Evolutionary conservation across 2,329 filamentous ascomycete genomes (phyloP).

Genomic region (Venturia effusa): DNA sequence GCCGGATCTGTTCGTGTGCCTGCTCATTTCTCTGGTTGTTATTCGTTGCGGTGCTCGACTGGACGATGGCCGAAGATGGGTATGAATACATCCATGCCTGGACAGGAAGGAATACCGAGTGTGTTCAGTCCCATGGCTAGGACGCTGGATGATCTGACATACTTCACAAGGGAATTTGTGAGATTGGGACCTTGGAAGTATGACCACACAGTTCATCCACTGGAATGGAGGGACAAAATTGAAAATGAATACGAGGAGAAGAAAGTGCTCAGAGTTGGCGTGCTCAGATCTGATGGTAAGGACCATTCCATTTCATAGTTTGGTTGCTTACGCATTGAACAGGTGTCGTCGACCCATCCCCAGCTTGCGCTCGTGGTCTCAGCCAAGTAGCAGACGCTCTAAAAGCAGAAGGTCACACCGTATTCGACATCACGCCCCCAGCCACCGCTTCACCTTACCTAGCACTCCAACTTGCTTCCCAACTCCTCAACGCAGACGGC

Average conservation of each 20-base stretch:
- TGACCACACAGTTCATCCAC: constrained; percentile 73
- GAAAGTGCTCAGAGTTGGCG: constrained; percentile 54
- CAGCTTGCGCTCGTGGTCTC: constrained; percentile 70
- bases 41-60: constrained; percentile 75
- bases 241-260: constrained; percentile 52
- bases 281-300: constrained; percentile 61
- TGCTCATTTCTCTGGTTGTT: constrained; percentile 83
- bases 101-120: constrained; percentile 79
- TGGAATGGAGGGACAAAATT: constrained; percentile 61
- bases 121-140: constrained; percentile 91
- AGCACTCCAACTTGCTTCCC: constrained; percentile 63
- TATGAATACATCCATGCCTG: constrained; percentile 78
- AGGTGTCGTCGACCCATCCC: constrained; percentile 72
- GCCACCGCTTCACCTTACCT: constrained; percentile 48
- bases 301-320: not conserved
- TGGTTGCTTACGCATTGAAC: constrained; percentile 13
- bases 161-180: constrained; percentile 71
- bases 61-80: constrained; percentile 84
- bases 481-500: constrained; percentile 76
- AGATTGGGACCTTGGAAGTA: constrained; percentile 82
- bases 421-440: constrained; percentile 55
- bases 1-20: constrained; percentile 80
- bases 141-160: constrained; percentile 69
- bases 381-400: constrained; percentile 61
- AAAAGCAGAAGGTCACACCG: constrained; percentile 60